Conservation (phyloP, 2,329 filamentous ascomycete genomes). For the Fusarium camptoceras region DNA sequence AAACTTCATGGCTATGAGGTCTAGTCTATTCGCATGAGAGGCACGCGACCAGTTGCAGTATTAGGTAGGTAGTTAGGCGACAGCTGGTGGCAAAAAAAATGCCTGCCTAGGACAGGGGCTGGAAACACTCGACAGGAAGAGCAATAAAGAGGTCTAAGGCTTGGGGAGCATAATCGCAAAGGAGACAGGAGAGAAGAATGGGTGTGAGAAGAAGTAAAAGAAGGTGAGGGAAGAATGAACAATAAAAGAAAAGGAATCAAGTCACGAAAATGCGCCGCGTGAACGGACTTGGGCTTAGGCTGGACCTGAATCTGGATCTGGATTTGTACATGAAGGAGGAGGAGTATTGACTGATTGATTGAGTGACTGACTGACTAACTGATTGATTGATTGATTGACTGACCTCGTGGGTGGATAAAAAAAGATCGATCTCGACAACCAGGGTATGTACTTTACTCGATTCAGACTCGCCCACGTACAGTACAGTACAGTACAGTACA, state of each 20-base stretch:
- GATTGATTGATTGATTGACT: neutral
- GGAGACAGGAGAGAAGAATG: neutral
- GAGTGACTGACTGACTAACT: neutral
- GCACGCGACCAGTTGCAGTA: constrained; percentile 42
- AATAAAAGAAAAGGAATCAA: constrained; percentile 7
- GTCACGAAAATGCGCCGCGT: constrained; percentile 31
- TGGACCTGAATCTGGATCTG: neutral
- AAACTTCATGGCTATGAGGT: constrained; percentile 78
- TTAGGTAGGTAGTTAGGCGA: neutral
- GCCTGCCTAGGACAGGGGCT: constrained; percentile 2
- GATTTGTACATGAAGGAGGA: neutral
- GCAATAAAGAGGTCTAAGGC: neutral
- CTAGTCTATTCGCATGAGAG: constrained; percentile 23
- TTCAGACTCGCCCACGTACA: constrained; percentile 33
- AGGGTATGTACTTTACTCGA: constrained; percentile 28
- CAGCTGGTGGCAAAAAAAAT: constrained; percentile 20
- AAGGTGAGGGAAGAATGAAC: constrained; percentile 8
- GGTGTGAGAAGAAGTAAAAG: neutral
- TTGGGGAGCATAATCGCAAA: constrained; percentile 4
- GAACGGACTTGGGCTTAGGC: neutral
- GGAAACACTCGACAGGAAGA: neutral
- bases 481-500: no score
- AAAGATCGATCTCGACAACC: constrained; percentile 22
- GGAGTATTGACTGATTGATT: neutral
- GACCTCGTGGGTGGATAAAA: constrained; percentile 32